Percentiles rank a stretch among this genome's conserved stretches.
These are phyloP conservation scores for Xylariales sp. DNA, from an alignment of 2,329 filamentous ascomycete genomes.

Conservation along the genomic window DNA sequence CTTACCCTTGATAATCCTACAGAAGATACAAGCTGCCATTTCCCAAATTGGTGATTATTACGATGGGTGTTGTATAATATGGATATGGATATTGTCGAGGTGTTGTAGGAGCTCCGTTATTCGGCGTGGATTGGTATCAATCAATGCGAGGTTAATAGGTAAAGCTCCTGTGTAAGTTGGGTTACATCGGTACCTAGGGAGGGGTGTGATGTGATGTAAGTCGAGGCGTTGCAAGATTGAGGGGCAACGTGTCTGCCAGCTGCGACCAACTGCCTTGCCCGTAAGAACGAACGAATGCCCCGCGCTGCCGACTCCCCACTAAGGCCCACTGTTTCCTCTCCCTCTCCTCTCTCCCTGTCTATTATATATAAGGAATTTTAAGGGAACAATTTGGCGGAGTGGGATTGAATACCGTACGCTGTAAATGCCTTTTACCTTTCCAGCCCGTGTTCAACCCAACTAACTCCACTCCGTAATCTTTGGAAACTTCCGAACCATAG, in stretches of 20 bases:
- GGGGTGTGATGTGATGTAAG: slow-evolving; percentile 23
- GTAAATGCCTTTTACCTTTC: slow-evolving; percentile 41
- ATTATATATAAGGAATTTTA: slow-evolving; percentile 21
- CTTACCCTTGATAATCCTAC: slow-evolving; percentile 93
- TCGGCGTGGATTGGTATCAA: not conserved
- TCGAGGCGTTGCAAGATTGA: not conserved
- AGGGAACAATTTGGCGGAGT: slow-evolving; percentile 11
- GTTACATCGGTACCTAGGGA: not conserved
- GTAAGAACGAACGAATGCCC: not conserved
- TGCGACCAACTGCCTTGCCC: too few species aligned
- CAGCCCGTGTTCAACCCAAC: slow-evolving; percentile 41
- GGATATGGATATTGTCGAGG: not conserved
- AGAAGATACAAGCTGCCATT: slow-evolving; percentile 89
- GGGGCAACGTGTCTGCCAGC: not conserved
- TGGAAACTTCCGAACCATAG: slow-evolving; percentile 50
- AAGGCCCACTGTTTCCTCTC: too few species aligned
- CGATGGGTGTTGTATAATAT: slow-evolving; percentile 22
- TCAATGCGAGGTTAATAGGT: not conserved
- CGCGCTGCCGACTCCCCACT: not conserved
- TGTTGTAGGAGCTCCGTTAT: slow-evolving; percentile 8
- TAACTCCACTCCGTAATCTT: slow-evolving; percentile 45
- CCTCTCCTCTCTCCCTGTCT: not conserved
- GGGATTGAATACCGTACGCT: slow-evolving; percentile 41
- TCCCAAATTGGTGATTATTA: slow-evolving; percentile 48
- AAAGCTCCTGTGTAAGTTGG: not conserved